phyloP scores from a whole-genome alignment of 305 asterid species.

The Nicotiana rustica region DNA sequence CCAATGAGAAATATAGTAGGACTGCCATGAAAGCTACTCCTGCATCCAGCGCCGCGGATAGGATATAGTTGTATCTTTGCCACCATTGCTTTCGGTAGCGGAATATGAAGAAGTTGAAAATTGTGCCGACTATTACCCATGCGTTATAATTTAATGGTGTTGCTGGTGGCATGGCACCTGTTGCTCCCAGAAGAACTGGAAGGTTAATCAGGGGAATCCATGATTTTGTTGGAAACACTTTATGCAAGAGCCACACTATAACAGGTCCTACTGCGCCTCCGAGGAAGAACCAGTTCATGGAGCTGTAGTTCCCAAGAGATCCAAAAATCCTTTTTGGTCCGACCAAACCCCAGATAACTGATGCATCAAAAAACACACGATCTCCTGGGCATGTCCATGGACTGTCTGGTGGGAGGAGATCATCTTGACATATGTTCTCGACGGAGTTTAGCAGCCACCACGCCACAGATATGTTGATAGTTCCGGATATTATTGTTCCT shows the following conservation, averaged over 20 bases:
- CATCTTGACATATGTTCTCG: slow-evolving; percentile 83
- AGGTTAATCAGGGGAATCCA: slow-evolving; percentile 93
- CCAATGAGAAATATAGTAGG: slow-evolving; percentile 65
- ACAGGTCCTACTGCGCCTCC: slow-evolving; percentile 87
- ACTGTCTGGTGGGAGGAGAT: slow-evolving; percentile 82
- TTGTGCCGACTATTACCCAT: slow-evolving; percentile 81
- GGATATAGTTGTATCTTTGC: slow-evolving; percentile 87
- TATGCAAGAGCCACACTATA: slow-evolving; percentile 86
- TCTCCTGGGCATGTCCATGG: slow-evolving; percentile 98
- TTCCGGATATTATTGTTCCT: slow-evolving; percentile 90
- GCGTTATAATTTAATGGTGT: slow-evolving; percentile 87
- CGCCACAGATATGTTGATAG: slow-evolving; percentile 77
- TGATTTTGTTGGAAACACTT: slow-evolving; percentile 68
- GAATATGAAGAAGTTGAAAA: slow-evolving; percentile 85
- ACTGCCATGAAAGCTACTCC: slow-evolving; percentile 97
- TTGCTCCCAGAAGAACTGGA: slow-evolving; percentile 89
- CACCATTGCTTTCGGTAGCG: slow-evolving; percentile 84
- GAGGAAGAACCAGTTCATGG: slow-evolving; percentile 91
- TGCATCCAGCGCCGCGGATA: slow-evolving; percentile 88
- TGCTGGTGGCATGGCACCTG: slow-evolving; percentile 85
- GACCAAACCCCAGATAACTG: slow-evolving; percentile 93
- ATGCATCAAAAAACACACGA: slow-evolving; percentile 86
- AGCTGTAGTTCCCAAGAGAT: slow-evolving; percentile 69
- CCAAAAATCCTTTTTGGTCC: slow-evolving; percentile 90
- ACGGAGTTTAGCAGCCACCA: slow-evolving; percentile 84